phyloP scores from a whole-genome alignment of 495 filamentous ascomycete genomes.

The Trypethelium eluteriae region DNA sequence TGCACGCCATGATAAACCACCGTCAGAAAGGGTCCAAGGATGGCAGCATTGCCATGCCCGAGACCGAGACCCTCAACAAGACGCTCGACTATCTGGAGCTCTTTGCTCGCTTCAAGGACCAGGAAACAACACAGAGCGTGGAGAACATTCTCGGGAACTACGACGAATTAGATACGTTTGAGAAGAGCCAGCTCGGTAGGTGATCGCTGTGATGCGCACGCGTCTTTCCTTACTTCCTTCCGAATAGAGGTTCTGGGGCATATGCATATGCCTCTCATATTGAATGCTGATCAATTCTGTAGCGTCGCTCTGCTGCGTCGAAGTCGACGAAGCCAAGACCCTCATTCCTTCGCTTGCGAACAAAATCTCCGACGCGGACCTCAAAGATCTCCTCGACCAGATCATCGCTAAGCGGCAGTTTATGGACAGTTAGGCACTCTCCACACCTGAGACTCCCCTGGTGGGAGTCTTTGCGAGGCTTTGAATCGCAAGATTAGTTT shows the following conservation, averaged over 20 bases:
- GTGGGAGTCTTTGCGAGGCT: no score
- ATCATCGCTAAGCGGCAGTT: slow-evolving; percentile 38
- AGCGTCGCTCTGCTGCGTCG: slow-evolving; percentile 89
- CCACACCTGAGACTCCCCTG: background rate
- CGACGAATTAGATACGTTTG: slow-evolving; percentile 78
- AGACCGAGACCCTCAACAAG: slow-evolving; percentile 47
- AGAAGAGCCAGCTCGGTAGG: slow-evolving; percentile 85
- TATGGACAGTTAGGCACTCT: background rate
- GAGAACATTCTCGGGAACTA: slow-evolving; percentile 70
- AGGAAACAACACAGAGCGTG: slow-evolving; percentile 86
- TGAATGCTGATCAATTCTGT: slow-evolving; percentile 1
- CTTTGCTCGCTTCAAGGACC: slow-evolving; percentile 90
- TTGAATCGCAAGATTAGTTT: no score
- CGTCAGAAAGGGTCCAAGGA: slow-evolving; percentile 41
- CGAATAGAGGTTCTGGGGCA: background rate
- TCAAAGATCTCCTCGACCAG: slow-evolving; percentile 83
- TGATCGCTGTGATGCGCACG: slow-evolving; percentile 16
- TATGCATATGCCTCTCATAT: background rate
- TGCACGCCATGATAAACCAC: slow-evolving; percentile 75
- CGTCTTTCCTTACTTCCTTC: slow-evolving; percentile 13
- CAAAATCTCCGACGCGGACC: slow-evolving; percentile 79
- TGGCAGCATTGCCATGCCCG: slow-evolving; percentile 7
- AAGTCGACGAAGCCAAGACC: slow-evolving; percentile 89
- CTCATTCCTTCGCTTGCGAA: slow-evolving; percentile 81
- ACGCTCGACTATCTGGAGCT: slow-evolving; percentile 85